phyloP scores from a whole-genome alignment of 176 grass and related monocot species.

The Raddia distichophylla region DNA sequence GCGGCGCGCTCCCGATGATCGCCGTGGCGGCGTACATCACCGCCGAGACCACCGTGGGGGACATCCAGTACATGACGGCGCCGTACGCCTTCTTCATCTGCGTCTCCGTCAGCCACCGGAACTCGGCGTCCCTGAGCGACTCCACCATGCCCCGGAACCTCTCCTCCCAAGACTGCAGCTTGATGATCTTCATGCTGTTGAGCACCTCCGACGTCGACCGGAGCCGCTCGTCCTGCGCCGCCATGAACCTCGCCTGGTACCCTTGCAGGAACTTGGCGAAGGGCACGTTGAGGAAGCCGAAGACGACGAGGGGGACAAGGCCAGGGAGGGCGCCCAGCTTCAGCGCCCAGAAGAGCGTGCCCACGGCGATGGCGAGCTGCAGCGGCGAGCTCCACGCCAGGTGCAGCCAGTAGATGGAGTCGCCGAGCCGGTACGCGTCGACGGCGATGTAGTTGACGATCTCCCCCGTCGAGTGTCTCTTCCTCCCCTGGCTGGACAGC shows the following conservation, averaged over 20 bases:
- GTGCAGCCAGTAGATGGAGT: slow-evolving; percentile 84
- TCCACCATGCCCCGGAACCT: slow-evolving; percentile 57
- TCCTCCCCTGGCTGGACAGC: slow-evolving; percentile 74
- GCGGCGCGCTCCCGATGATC: slow-evolving; percentile 59
- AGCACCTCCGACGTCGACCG: slow-evolving; percentile 78
- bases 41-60: slow-evolving; percentile 70
- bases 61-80: slow-evolving; percentile 79
- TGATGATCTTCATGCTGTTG: slow-evolving; percentile 98
- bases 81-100: slow-evolving; percentile 87
- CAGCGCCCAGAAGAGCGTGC: slow-evolving; percentile 77
- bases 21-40: slow-evolving; percentile 74
- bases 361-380: slow-evolving; percentile 58
- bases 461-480: slow-evolving; percentile 73
- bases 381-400: slow-evolving; percentile 79
- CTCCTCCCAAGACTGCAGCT: slow-evolving; percentile 92
- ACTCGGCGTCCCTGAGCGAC: slow-evolving; percentile 72
- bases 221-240: slow-evolving; percentile 76
- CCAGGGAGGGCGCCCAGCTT: slow-evolving; percentile 72
- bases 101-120: slow-evolving; percentile 68
- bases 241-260: slow-evolving; percentile 84
- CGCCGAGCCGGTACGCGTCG: slow-evolving; percentile 83
- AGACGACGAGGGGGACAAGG: slow-evolving; percentile 69
- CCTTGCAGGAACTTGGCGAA: slow-evolving; percentile 74
- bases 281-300: slow-evolving; percentile 74
- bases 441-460: slow-evolving; percentile 87